Base-by-base conservation (phyloP, 2,329 filamentous ascomycete species). In the Apiospora kogelbergensis region DNA sequence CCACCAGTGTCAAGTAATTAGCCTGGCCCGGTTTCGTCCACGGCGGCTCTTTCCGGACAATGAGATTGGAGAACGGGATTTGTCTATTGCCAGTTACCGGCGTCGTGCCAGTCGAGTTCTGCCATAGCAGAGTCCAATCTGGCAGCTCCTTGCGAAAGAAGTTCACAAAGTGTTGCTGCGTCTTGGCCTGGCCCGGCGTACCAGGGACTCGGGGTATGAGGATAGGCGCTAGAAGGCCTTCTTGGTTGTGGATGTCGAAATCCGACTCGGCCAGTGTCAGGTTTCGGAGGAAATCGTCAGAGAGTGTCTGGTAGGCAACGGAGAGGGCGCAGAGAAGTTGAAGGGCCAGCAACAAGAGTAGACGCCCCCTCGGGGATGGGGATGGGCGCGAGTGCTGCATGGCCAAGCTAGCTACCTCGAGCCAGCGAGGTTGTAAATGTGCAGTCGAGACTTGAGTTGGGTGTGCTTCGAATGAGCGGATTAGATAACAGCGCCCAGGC, bases 31-130 rank as follows among this genome's bases (percentile, higher is more conserved):
- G 81, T 46, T 85, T 80, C 2, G 89, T 84, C 90, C 92, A 94
- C 9, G 94, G 93, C 53, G 94, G 94, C 79, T 96, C 93, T 66
- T 93, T 87, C 63, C 88, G 90, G 33, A 93, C 88, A 67, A 97
- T 90, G 48, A 97, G 81, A 76, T 97, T 97, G 68, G 88, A 84
- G 75, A 97, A 96, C 0, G 91, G 92, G 0, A 95, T 80, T 46
- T 91, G 82, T 70, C 84, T 85, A 66, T 86, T 82, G 1, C 87
- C 85, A 0, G 89, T 90, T 1, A 85, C 84, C 0, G 92, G 92
- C 0, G 92, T 95, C 68, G 84, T 90, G 15, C 87, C 86, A 0
- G 91, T 92, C 20, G 90, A 93, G 79, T 95, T 96, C 73, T 94
- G 92, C 78, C 91, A 91, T 64, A 89, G 83, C 60, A 95, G 78